Conservation (phyloP, 441 rosid species). For the Jatropha multifida region DNA sequence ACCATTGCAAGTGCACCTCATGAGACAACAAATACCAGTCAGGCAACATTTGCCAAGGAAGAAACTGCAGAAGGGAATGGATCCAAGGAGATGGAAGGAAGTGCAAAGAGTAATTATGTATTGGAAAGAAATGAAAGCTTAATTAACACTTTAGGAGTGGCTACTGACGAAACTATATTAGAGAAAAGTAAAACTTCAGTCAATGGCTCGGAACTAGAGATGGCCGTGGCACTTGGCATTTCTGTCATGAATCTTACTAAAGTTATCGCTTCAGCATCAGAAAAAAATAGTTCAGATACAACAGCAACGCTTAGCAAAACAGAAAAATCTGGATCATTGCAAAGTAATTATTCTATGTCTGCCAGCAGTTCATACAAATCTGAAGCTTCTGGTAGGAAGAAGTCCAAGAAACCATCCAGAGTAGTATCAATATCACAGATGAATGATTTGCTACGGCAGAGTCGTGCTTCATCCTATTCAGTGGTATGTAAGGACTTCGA, state of each 20-base stretch:
- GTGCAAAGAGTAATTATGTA: background rate
- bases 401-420: conserved; percentile 32
- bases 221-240: conserved; percentile 12
- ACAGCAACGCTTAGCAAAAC: conserved; percentile 18
- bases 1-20: conserved; percentile 2
- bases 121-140: background rate
- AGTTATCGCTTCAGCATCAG: conserved; percentile 16
- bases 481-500: conserved; percentile 34
- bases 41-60: conserved; percentile 1
- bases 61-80: background rate
- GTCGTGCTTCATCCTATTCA: conserved; percentile 39
- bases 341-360: conserved; percentile 22
- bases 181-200: conserved; percentile 15
- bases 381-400: conserved; percentile 24
- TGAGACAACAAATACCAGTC: conserved; percentile 16
- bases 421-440: conserved; percentile 54
- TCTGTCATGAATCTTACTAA: conserved; percentile 10
- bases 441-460: conserved; percentile 46
- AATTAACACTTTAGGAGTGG: background rate
- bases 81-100: background rate
- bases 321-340: conserved; percentile 29
- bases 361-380: conserved; percentile 26
- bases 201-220: conserved; percentile 7
- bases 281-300: conserved; percentile 19
- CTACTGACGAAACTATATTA: background rate